phyloP scores from a whole-genome alignment of 805 yeast species.

The Ogataea trehaloabstinens region DNA sequence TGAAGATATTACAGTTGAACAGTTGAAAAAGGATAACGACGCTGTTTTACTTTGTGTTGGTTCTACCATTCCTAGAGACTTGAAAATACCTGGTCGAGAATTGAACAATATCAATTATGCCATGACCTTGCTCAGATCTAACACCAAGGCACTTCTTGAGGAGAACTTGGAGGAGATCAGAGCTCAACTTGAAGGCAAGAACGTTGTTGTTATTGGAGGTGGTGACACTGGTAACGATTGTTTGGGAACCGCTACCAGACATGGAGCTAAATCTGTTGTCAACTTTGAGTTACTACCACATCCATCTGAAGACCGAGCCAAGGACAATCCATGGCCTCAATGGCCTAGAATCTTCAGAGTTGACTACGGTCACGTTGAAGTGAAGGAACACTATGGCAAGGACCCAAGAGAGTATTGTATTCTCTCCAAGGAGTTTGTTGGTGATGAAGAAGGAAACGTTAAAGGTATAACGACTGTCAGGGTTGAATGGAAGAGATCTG shows the following conservation, averaged over 20 bases:
- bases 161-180: constrained; percentile 76
- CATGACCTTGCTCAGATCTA: constrained; percentile 83
- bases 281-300: constrained; percentile 94
- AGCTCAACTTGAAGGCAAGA: constrained; percentile 71
- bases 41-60: constrained; percentile 93
- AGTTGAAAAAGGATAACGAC: constrained; percentile 61
- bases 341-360: constrained; percentile 98
- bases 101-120: constrained; percentile 89
- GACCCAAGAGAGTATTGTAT: constrained; percentile 98
- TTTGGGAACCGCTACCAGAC: constrained; percentile 95
- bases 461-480: constrained; percentile 94
- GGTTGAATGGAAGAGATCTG: constrained; percentile 97
- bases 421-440: constrained; percentile 91
- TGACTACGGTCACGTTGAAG: constrained; percentile 97
- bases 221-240: constrained; percentile 99
- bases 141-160: constrained; percentile 86
- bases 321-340: constrained; percentile 99
- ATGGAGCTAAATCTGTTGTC: constrained; percentile 90
- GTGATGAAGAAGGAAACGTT: constrained; percentile 92
- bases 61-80: constrained; percentile 93
- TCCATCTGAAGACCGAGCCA: constrained; percentile 82
- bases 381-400: constrained; percentile 88
- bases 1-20: constrained; percentile 71
- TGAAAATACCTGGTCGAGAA: constrained; percentile 91
- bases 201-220: constrained; percentile 97